Conservation (phyloP, 495 filamentous ascomycete genomes). For the Penicillium manginii region DNA sequence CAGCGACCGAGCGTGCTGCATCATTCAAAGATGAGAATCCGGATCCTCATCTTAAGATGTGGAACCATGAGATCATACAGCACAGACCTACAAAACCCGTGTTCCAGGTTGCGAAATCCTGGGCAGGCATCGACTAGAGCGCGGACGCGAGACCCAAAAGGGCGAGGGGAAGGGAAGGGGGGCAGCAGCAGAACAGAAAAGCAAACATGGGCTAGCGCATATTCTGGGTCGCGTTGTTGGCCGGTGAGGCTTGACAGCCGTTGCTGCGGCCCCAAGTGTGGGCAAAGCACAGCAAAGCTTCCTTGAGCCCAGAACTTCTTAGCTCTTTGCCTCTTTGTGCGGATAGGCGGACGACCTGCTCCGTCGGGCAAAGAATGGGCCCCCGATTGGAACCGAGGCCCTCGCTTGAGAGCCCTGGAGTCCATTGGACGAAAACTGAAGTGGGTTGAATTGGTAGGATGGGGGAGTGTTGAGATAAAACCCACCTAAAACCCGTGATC, state of each 20-base stretch:
- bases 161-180: too few relatives aligned
- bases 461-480: background rate
- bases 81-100: constrained; percentile 10
- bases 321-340: constrained; percentile 7
- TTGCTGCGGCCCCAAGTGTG: constrained; percentile 18
- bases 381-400: background rate
- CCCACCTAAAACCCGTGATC: constrained; percentile 3
- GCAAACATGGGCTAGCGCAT: constrained; percentile 18
- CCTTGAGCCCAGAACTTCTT: constrained; percentile 11
- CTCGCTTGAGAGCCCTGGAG: too few relatives aligned
- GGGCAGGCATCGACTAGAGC: background rate
- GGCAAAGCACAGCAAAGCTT: constrained; percentile 29
- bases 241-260: constrained; percentile 31
- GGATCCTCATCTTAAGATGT: constrained; percentile 15
- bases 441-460: constrained; percentile 3
- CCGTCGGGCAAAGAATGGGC: constrained; percentile 4
- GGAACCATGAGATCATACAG: constrained; percentile 33
- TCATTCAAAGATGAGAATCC: constrained; percentile 11
- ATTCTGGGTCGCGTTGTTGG: constrained; percentile 17
- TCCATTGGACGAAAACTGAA: background rate
- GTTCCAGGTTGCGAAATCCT: background rate
- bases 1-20: constrained; percentile 10
- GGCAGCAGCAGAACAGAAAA: constrained; percentile 6
- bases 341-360: constrained; percentile 13
- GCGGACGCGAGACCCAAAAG: constrained; percentile 3